phyloP scores from a whole-genome alignment of 2,329 filamentous ascomycete species.

The Paecilomyces sp. region DNA sequence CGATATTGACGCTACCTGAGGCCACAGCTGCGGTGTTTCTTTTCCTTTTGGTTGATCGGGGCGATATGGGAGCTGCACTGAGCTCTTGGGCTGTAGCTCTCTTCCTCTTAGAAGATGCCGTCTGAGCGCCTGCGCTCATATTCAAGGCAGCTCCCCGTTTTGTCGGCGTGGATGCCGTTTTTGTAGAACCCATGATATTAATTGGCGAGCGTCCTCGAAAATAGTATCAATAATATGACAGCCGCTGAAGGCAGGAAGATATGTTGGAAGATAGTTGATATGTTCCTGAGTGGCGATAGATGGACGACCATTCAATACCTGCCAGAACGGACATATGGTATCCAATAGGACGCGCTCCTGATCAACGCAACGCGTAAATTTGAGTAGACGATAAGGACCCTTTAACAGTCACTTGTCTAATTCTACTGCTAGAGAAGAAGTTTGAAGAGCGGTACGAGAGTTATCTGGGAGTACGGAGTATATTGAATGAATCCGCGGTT shows the following conservation, averaged over 20 bases:
- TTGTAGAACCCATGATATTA: background rate
- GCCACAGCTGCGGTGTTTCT: background rate
- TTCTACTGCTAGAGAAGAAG: too few relatives aligned
- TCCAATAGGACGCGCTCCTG: background rate
- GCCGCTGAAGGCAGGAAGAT: background rate
- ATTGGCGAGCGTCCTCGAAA: background rate
- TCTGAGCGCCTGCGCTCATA: background rate
- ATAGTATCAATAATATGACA: background rate
- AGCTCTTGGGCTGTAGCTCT: background rate
- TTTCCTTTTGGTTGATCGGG: constrained; percentile 10
- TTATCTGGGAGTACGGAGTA: too few relatives aligned
- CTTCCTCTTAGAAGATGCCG: background rate
- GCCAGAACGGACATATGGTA: background rate
- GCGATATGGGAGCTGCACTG: background rate
- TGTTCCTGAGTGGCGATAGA: background rate
- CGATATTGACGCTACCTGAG: constrained; percentile 4
- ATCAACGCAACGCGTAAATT: too few relatives aligned
- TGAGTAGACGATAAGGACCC: too few relatives aligned
- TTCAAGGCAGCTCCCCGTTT: background rate
- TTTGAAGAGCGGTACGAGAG: too few relatives aligned
- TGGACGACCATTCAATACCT: background rate
- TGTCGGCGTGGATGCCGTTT: background rate
- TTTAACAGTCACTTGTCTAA: too few relatives aligned
- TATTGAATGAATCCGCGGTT: too few relatives aligned
- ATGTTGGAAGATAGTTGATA: background rate